A percentile compares a stretch with the other conserved stretches of the same genome.
These are phyloP conservation scores for Clonostachys rhizophaga DNA, from an alignment of 2,329 filamentous ascomycete species.

Conservation along the genomic window DNA sequence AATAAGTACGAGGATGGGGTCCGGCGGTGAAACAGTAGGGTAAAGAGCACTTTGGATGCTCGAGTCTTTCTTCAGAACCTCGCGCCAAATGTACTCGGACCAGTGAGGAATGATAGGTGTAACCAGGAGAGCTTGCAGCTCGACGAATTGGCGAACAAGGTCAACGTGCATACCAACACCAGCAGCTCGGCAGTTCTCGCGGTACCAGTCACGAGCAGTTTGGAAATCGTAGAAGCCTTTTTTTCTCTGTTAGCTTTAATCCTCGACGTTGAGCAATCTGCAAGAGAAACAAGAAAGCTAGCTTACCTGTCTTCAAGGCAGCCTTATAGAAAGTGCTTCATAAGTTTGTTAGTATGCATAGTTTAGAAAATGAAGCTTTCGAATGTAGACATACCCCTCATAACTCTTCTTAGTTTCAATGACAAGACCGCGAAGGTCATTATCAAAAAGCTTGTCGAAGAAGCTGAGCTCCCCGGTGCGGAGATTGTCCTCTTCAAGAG, in stretches of 20 bases:
- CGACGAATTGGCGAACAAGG: constrained; percentile 73
- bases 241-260: background rate
- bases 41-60: constrained; percentile 77
- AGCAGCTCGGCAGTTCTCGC: constrained; percentile 71
- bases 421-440: constrained; percentile 86
- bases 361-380: background rate
- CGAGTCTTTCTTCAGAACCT: constrained; percentile 72
- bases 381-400: constrained; percentile 31
- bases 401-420: constrained; percentile 76
- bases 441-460: constrained; percentile 86
- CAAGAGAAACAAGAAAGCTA: too few species aligned
- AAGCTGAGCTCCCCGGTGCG: constrained; percentile 76
- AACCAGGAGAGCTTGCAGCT: constrained; percentile 79
- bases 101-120: constrained; percentile 88
- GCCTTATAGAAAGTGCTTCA: constrained; percentile 64
- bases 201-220: constrained; percentile 71
- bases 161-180: constrained; percentile 85
- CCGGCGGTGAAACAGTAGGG: constrained; percentile 47
- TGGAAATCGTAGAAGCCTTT: constrained; percentile 5
- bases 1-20: constrained; percentile 64
- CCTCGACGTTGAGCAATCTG: background rate
- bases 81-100: constrained; percentile 90
- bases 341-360: background rate
- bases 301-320: constrained; percentile 56
- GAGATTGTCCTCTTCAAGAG: constrained; percentile 63